Conservation (phyloP, 2,329 filamentous ascomycete genomes). For the Cladobotryum protrusum region DNA sequence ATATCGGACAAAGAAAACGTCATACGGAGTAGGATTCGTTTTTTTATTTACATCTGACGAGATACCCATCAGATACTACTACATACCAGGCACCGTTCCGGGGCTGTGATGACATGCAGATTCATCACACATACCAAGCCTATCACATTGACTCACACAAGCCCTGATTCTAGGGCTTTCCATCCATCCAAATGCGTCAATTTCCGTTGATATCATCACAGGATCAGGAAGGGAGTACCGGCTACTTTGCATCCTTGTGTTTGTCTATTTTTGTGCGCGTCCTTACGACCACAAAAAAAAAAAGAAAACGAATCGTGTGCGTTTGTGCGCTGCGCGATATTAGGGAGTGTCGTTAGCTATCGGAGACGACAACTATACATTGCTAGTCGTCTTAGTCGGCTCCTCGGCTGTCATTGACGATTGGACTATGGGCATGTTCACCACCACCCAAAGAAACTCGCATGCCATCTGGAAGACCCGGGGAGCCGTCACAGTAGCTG, state of each 20-base stretch:
- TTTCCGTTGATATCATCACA: background rate
- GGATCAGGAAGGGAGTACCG: constrained; percentile 3
- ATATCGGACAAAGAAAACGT: background rate
- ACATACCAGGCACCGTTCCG: background rate
- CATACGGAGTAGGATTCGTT: background rate
- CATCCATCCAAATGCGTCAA: constrained; percentile 2
- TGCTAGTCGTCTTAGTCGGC: too few species aligned
- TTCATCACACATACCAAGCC: background rate
- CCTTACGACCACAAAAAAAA: background rate
- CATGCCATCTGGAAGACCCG: too few species aligned
- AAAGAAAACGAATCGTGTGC: too few species aligned
- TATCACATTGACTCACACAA: background rate
- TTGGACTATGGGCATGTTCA: too few species aligned
- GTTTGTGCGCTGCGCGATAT: too few species aligned
- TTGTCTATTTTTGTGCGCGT: background rate
- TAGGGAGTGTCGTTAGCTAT: too few species aligned
- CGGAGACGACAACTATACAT: too few species aligned
- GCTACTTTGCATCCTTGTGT: constrained; percentile 1
- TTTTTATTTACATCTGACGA: background rate
- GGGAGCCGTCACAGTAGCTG: too few species aligned
- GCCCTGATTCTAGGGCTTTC: constrained; percentile 11
- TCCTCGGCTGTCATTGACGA: too few species aligned
- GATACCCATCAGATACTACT: background rate
- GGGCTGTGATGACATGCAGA: background rate
- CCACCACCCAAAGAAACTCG: too few species aligned